A percentile compares a stretch with the other conserved stretches of the same genome.
Evolutionary conservation across 2,329 filamentous ascomycete genomes (phyloP).

Genomic region (Xylariaceae sp.): DNA sequence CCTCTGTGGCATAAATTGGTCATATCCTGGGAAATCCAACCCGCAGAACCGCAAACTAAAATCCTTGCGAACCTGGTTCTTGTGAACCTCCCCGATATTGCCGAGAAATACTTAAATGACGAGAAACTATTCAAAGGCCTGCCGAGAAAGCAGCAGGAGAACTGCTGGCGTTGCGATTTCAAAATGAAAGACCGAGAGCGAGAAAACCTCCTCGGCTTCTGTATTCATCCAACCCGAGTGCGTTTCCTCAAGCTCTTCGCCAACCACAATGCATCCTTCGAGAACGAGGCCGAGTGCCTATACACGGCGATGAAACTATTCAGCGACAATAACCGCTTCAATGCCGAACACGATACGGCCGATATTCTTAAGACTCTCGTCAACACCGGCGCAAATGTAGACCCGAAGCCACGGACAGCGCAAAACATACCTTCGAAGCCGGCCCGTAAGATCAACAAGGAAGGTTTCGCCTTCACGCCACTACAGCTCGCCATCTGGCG

Average conservation of each 20-base stretch:
- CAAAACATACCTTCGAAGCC: background rate
- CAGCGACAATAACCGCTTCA: background rate
- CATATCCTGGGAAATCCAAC: background rate
- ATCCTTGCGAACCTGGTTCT: slow-evolving; percentile 13
- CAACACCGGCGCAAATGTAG: slow-evolving; percentile 4
- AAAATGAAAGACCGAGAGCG: background rate
- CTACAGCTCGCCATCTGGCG: slow-evolving; percentile 11
- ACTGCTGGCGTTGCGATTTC: slow-evolving; percentile 10
- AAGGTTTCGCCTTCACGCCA: slow-evolving; percentile 11
- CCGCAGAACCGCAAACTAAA: background rate
- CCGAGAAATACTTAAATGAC: slow-evolving; percentile 12
- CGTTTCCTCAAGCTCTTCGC: slow-evolving; percentile 11
- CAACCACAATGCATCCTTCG: slow-evolving; percentile 10
- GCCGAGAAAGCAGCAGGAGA: background rate
- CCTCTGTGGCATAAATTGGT: slow-evolving; percentile 12
- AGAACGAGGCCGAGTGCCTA: slow-evolving; percentile 6
- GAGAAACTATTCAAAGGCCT: slow-evolving; percentile 2
- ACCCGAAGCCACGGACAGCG: slow-evolving; percentile 1
- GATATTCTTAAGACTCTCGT: slow-evolving; percentile 7
- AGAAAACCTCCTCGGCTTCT: slow-evolving; percentile 11
- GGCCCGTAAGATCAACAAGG: too few relatives aligned
- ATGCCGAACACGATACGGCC: background rate
- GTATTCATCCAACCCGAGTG: slow-evolving; percentile 1
- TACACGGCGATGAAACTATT: slow-evolving; percentile 8
- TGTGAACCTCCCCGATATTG: slow-evolving; percentile 13